Evolutionary conservation across 257 asterid species (phyloP).

Genomic region (Solanum lignicaule): DNA sequence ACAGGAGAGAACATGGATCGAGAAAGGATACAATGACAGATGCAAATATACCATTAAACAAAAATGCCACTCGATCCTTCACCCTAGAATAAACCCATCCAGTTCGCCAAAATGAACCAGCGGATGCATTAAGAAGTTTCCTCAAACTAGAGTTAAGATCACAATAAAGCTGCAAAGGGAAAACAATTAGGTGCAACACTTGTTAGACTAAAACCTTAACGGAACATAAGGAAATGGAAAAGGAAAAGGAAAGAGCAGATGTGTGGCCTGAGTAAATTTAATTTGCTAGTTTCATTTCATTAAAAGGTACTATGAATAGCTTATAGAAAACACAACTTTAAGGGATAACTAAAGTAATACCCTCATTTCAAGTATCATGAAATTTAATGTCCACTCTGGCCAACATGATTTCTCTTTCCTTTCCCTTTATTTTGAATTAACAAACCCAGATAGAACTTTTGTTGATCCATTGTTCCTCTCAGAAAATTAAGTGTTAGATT

Average conservation of each 20-base stretch:
- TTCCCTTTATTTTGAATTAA: background rate
- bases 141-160: constrained; percentile 61
- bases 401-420: background rate
- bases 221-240: background rate
- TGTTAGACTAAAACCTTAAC: background rate
- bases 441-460: background rate
- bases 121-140: constrained; percentile 67
- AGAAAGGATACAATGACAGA: background rate
- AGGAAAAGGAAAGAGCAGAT: background rate
- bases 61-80: constrained; percentile 56
- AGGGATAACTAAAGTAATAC: background rate
- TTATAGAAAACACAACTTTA: background rate
- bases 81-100: constrained; percentile 94
- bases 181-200: background rate
- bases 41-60: constrained; percentile 52
- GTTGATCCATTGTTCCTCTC: background rate
- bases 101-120: constrained; percentile 71
- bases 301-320: background rate
- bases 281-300: background rate
- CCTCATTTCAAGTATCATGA: background rate
- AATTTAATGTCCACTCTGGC: background rate
- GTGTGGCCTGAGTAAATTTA: background rate
- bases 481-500: background rate
- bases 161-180: constrained; percentile 51
- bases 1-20: background rate